These are phyloP conservation scores for Moricandia moricandioides DNA, from an alignment of 345 rosid genomes.

Conservation along the genomic window DNA sequence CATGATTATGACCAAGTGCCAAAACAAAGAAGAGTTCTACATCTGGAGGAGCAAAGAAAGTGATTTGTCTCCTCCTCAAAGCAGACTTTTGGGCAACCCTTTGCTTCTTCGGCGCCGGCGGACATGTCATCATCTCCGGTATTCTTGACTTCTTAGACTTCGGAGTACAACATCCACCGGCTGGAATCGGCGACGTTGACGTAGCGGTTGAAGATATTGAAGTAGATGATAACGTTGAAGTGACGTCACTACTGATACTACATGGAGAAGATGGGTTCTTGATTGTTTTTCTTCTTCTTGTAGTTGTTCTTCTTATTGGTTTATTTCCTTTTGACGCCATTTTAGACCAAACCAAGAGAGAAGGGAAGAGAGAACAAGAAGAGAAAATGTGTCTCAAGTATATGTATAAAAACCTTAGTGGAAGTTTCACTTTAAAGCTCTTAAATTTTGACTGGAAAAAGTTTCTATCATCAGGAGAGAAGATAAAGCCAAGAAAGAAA, in stretches of 20 bases:
- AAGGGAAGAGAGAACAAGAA: not conserved
- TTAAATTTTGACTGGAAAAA: conserved; percentile 33
- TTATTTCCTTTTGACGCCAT: conserved; percentile 37
- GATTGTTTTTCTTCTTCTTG: conserved; percentile 24
- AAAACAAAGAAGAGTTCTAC: conserved; percentile 84
- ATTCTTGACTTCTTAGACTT: conserved; percentile 66
- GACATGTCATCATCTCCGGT: conserved; percentile 77
- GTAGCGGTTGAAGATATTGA: conserved; percentile 15
- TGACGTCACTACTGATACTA: conserved; percentile 29
- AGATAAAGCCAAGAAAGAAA: conserved; percentile 26
- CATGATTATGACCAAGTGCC: conserved; percentile 40
- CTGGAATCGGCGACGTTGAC: conserved; percentile 19
- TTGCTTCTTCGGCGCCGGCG: conserved; percentile 94
- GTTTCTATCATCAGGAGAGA: conserved; percentile 25
- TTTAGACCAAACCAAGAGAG: conserved; percentile 7
- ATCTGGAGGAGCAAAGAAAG: conserved; percentile 90
- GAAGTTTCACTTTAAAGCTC: conserved; percentile 33
- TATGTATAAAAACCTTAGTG: conserved; percentile 19
- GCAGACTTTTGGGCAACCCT: conserved; percentile 45
- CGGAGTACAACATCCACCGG: conserved; percentile 68
- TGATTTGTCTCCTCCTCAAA: conserved; percentile 57
- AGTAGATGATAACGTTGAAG: conserved; percentile 28
- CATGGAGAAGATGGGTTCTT: conserved; percentile 31
- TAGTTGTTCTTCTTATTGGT: conserved; percentile 11
- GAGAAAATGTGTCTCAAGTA: not conserved